phyloP scores from a whole-genome alignment of 306 rosid genomes.

The Calophaca sinica region DNA sequence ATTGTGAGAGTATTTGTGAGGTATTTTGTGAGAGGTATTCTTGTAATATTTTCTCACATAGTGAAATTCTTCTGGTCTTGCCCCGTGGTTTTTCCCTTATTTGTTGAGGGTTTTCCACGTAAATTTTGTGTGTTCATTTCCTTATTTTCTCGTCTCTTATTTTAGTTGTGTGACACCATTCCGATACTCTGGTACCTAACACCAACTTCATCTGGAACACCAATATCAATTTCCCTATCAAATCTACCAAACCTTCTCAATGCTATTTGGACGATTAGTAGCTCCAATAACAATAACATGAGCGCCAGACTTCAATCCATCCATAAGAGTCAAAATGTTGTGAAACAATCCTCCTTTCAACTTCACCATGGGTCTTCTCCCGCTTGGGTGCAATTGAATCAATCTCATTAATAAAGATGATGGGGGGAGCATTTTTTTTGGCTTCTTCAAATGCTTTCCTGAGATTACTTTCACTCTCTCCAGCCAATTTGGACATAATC shows the following conservation, averaged over 20 bases:
- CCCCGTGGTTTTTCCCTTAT: too few relatives aligned
- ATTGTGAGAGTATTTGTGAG: too few relatives aligned
- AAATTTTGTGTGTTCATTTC: too few relatives aligned
- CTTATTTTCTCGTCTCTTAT: too few relatives aligned
- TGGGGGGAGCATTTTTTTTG: slow-evolving; percentile 71
- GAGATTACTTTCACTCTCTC: slow-evolving; percentile 78
- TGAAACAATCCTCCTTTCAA: slow-evolving; percentile 72
- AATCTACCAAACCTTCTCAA: slow-evolving; percentile 76
- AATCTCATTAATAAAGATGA: slow-evolving; percentile 72
- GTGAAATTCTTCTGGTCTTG: too few relatives aligned
- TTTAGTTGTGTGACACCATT: too few relatives aligned
- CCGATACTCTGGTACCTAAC: too few relatives aligned
- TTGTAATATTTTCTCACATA: too few relatives aligned
- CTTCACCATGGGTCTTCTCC: slow-evolving; percentile 77
- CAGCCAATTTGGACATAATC: slow-evolving; percentile 73
- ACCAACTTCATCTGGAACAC: too few relatives aligned
- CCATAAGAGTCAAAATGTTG: slow-evolving; percentile 76
- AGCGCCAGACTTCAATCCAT: slow-evolving; percentile 66
- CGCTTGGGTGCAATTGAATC: slow-evolving; percentile 78
- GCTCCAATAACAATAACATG: slow-evolving; percentile 76
- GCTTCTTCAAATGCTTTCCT: slow-evolving; percentile 79
- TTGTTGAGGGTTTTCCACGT: too few relatives aligned
- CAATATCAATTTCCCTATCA: slow-evolving; percentile 74
- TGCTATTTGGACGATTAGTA: slow-evolving; percentile 73
- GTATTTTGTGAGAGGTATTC: too few relatives aligned